These are phyloP conservation scores for Syncephalastrum sp. DNA, from an alignment of 371 early-diverging fungal species.

Conservation along the genomic window DNA sequence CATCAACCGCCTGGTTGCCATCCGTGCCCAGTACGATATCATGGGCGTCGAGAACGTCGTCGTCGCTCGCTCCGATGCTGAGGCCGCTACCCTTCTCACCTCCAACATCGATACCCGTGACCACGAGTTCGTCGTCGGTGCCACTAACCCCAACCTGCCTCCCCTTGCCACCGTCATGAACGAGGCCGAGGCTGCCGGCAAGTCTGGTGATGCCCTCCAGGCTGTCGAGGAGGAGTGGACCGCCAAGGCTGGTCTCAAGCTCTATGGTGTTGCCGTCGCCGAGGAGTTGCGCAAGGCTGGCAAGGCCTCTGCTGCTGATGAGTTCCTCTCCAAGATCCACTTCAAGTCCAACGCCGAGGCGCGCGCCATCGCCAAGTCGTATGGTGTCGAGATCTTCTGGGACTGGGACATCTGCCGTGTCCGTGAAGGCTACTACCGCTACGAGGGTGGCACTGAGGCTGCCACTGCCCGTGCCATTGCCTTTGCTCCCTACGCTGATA, in stretches of 20 bases:
- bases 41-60: slow-evolving; percentile 96
- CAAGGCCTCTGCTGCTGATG: slow-evolving; percentile 41
- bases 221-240: slow-evolving; percentile 91
- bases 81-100: slow-evolving; percentile 95
- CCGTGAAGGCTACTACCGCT: slow-evolving; percentile 96
- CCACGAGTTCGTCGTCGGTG: slow-evolving; percentile 94
- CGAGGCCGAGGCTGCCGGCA: slow-evolving; percentile 77
- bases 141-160: slow-evolving; percentile 76
- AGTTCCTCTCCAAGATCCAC: slow-evolving; percentile 58
- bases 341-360: slow-evolving; percentile 84
- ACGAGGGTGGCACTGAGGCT: slow-evolving; percentile 92
- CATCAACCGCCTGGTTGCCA: slow-evolving; percentile 95
- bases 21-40: slow-evolving; percentile 96
- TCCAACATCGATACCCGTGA: slow-evolving; percentile 96
- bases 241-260: slow-evolving; percentile 78
- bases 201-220: slow-evolving; percentile 74
- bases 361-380: slow-evolving; percentile 70
- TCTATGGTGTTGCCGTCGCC: slow-evolving; percentile 81
- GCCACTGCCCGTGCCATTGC: slow-evolving; percentile 89
- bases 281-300: slow-evolving; percentile 68
- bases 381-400: slow-evolving; percentile 88
- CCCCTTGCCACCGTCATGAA: slow-evolving; percentile 79
- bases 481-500: slow-evolving; percentile 92
- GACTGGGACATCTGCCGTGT: slow-evolving; percentile 91
- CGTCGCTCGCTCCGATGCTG: slow-evolving; percentile 96